Base-by-base conservation (phyloP, 148 eudicot genomes). In the Pouteria glomerata region DNA sequence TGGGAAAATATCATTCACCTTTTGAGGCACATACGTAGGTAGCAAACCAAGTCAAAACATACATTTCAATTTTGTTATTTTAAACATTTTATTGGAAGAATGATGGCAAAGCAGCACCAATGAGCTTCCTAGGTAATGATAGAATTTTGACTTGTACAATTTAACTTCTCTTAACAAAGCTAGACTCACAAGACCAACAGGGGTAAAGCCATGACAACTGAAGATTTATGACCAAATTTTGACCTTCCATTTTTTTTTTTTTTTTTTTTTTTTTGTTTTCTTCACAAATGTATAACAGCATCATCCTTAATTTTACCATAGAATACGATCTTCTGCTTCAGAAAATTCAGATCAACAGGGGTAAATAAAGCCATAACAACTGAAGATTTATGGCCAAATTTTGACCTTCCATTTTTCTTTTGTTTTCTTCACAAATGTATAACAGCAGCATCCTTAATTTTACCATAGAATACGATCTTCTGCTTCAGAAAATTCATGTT, bases 381-480 rank as follows among this genome's bases (percentile, higher is more conserved):
- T 4, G 26, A 29, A 35, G 58, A 53, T 23, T 67, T 48, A 30
- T 8, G 14, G n/a, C 21, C 33, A 3, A 45, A 18, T 16, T 31
- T 39, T 18, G 19, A 66, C n/a, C n/a, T n/a, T 53, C 11, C 24
- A 3, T 14, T 45, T 21, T 44, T 51, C 23, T 14, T 26, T 19
- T 1, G 12, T 42, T 52, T 23, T 24, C n/a, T 29, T 13, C 21
- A 44, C 48, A 44, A 70, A 57, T 37, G 6, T 37, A 7, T 29
- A 11, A 42, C 19, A 29, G 39, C 39, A 34, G 45, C 27, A 21
- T 70, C 14, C 26, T 57, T 61, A 61, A 57, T 68, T 88, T 77
- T 74, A 91, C 98, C 89, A 76, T 56, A 94, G 31, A 76, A 94
- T 81, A 47, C 81, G 90, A 79, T 91, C 93, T 80, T 91, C 97